These are phyloP conservation scores for Psilocybe cubensis DNA, from an alignment of 768 basidiomycete genomes.

Conservation along the genomic window DNA sequence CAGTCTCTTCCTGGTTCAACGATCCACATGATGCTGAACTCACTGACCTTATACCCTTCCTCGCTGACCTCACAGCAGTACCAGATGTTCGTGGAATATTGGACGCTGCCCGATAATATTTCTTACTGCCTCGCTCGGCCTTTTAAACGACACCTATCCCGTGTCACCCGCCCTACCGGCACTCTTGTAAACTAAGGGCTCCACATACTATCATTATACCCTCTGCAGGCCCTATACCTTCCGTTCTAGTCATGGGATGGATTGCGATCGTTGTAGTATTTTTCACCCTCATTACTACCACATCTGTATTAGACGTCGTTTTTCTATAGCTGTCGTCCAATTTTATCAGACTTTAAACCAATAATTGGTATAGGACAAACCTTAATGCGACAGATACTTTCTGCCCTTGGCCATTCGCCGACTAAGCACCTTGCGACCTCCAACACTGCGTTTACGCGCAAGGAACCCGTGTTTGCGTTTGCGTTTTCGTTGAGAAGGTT, in stretches of 20 bases:
- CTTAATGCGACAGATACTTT: conserved; percentile 77
- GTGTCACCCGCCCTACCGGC: neutral
- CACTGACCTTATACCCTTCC: conserved; percentile 93
- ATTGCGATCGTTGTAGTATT: conserved; percentile 4
- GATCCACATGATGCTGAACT: conserved; percentile 98
- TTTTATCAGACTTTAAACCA: too few relatives aligned
- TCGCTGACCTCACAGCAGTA: conserved; percentile 83
- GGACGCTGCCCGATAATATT: conserved; percentile 72
- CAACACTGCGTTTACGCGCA: conserved; percentile 65
- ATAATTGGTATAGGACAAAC: neutral
- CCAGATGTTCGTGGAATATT: conserved; percentile 92
- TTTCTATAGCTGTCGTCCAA: conserved; percentile 17
- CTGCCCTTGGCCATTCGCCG: conserved; percentile 78
- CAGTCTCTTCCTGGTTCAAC: conserved; percentile 99
- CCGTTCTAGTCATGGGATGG: conserved; percentile 18
- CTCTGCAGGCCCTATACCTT: conserved; percentile 24
- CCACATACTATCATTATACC: conserved; percentile 20
- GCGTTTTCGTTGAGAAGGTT: conserved; percentile 92
- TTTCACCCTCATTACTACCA: conserved; percentile 18
- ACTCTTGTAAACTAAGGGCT: conserved; percentile 12
- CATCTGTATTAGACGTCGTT: conserved; percentile 22
- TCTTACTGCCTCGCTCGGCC: neutral
- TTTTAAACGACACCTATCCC: neutral
- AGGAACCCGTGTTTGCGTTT: conserved; percentile 95
- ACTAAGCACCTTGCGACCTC: conserved; percentile 73